Base-by-base conservation (phyloP, 2,329 filamentous ascomycete species). In the Myriangium duriaei region DNA sequence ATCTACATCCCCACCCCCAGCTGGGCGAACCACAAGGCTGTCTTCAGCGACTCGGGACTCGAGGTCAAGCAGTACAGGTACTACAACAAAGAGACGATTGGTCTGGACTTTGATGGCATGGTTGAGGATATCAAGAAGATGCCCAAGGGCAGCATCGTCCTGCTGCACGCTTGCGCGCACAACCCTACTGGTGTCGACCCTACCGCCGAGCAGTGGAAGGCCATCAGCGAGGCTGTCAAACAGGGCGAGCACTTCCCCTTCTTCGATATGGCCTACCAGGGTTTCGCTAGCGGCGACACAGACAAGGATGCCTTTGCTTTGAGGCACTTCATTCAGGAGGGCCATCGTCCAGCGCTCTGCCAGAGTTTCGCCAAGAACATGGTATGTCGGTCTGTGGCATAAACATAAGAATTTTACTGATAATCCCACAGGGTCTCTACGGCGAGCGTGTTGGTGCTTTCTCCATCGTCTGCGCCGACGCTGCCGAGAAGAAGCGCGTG, bases 281-380 rank as follows among this genome's bases (percentile, higher is more conserved):
- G 88, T 53, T 96, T 98, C 57, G 88, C 88, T 52, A 91, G 81
- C 47, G 88, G 88, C 51, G 76, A 93, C 65, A 91, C 83, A 47
- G 76, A 92, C 70, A 79, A 79, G 63, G 88, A 98, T 60, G 91
- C 91, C 47, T 96, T 88, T 59, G 84, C 91, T 44, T 74, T 96
- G 49, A 79, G 91, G 50, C 72, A 95, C 72, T 98, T 98, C 61
- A 77, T 95, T 60, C 74, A 85, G 66, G 70, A 95, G 67, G 88
- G 88, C 53, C 86, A 94, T 69, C 76, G 85, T 58, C 76, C 91
- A 58, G 79, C 77, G 57, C 76, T 96, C 46, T 80, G 82, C 54
- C 88, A 96, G 69, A 91, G 82, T 38, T 96, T 96, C 63, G 88
- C 88, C 61, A 96, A 96, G 81, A 98, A 98, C 76, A 96, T 98